These are phyloP conservation scores for Trichoderma breve DNA, from an alignment of 2,329 filamentous ascomycete genomes.

Conservation along the genomic window DNA sequence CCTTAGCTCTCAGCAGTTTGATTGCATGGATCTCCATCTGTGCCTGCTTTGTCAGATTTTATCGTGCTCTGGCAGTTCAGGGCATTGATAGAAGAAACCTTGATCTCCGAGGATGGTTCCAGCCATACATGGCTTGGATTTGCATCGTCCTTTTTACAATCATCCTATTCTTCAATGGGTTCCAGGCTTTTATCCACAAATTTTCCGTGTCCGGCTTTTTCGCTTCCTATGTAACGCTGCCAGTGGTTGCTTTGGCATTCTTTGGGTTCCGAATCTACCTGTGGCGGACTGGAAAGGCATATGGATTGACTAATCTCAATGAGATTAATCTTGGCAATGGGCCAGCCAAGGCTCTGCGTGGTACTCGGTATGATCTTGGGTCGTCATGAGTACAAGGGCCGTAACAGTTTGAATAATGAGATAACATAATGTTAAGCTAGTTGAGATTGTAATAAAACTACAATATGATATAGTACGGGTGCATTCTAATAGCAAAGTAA, in stretches of 20 bases:
- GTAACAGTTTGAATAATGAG: not conserved
- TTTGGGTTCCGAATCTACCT: conserved; percentile 35
- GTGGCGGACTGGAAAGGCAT: conserved; percentile 6
- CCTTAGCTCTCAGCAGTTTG: conserved; percentile 25
- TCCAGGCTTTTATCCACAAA: conserved; percentile 41
- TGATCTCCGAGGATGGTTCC: conserved; percentile 29
- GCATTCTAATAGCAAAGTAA: not conserved
- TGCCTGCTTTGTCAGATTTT: conserved; percentile 33
- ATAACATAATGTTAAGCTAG: not conserved
- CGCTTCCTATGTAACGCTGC: conserved; percentile 36
- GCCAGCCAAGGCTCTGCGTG: conserved; percentile 12
- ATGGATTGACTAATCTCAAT: conserved; percentile 6
- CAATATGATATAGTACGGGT: not conserved
- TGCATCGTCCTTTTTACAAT: conserved; percentile 43
- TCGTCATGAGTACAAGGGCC: not conserved
- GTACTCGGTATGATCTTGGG: conserved; percentile 17
- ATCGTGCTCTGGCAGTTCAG: conserved; percentile 40
- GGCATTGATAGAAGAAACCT: conserved; percentile 35
- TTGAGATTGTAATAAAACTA: not conserved
- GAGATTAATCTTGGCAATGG: conserved; percentile 18
- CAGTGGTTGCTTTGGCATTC: conserved; percentile 34
- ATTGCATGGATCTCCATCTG: conserved; percentile 36
- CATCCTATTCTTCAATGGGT: conserved; percentile 46
- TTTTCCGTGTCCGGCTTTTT: conserved; percentile 42
- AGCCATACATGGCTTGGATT: conserved; percentile 43